Percentiles rank a stretch among this genome's conserved stretches.
These are phyloP conservation scores for Trichoderma lentiforme DNA, from an alignment of 2,329 filamentous ascomycete genomes.

Conservation along the genomic window DNA sequence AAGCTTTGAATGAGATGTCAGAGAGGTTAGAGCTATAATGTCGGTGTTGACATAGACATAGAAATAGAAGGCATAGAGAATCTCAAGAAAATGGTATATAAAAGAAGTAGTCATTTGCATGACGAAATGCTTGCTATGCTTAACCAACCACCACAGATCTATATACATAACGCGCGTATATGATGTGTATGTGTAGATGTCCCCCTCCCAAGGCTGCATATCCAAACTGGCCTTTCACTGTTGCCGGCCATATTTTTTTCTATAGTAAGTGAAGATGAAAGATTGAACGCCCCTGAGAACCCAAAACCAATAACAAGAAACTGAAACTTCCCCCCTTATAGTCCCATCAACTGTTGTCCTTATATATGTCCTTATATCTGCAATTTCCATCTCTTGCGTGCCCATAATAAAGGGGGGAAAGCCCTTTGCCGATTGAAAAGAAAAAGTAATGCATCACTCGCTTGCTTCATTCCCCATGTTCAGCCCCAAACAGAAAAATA, in stretches of 20 bases:
- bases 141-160: not conserved
- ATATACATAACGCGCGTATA: not conserved
- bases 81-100: too few species aligned
- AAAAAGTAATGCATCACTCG: not conserved
- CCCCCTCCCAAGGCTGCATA: not conserved
- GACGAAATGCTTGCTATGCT: not conserved
- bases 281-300: not conserved
- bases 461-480: not conserved
- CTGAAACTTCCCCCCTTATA: not conserved
- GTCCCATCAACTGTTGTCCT: not conserved
- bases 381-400: not conserved
- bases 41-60: not conserved
- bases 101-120: constrained; percentile 1
- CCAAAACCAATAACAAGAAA: not conserved
- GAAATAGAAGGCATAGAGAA: not conserved
- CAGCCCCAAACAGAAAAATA: not conserved
- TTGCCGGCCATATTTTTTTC: not conserved
- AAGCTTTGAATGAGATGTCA: not conserved
- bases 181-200: not conserved
- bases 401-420: not conserved
- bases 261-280: not conserved
- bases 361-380: not conserved
- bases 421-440: not conserved
- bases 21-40: not conserved
- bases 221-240: constrained; percentile 1